Conservation (phyloP, 257 asterid genomes). For the Gentiana dahurica region DNA sequence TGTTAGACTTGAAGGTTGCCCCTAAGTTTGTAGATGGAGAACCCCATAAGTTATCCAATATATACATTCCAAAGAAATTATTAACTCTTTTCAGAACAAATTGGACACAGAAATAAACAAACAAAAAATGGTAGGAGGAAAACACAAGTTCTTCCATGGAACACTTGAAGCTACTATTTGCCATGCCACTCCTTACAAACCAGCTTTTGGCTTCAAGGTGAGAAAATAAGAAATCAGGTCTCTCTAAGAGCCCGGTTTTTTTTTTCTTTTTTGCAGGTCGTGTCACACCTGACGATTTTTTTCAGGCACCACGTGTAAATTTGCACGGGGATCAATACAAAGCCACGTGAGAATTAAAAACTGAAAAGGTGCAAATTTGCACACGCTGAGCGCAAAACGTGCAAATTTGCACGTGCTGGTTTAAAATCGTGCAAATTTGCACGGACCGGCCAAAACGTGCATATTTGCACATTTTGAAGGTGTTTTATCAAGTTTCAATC, state of each 20-base stretch:
- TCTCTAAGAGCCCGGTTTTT: too few species aligned
- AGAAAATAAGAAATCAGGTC: not conserved
- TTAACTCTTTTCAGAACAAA: conserved; percentile 20
- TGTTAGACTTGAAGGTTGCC: conserved; percentile 31
- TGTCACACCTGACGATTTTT: not conserved
- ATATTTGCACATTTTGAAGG: too few species aligned
- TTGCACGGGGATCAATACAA: too few species aligned
- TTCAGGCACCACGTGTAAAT: not conserved
- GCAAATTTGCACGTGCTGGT: too few species aligned
- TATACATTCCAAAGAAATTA: conserved; percentile 14
- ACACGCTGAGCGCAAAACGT: too few species aligned
- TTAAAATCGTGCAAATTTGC: too few species aligned
- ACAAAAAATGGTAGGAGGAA: conserved; percentile 42
- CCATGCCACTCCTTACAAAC: conserved; percentile 41
- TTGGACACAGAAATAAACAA: conserved; percentile 16
- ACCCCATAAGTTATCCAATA: conserved; percentile 38
- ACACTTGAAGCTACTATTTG: conserved; percentile 83
- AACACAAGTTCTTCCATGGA: conserved; percentile 61
- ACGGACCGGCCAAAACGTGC: too few species aligned
- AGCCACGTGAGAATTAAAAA: too few species aligned
- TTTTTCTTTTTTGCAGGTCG: not conserved
- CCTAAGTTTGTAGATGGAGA: conserved; percentile 35
- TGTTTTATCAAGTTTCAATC: too few species aligned
- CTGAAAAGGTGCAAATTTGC: too few species aligned
- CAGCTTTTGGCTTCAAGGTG: conserved; percentile 47